Conservation (phyloP, 805 yeast genomes). For the Candida parachauliodes region DNA sequence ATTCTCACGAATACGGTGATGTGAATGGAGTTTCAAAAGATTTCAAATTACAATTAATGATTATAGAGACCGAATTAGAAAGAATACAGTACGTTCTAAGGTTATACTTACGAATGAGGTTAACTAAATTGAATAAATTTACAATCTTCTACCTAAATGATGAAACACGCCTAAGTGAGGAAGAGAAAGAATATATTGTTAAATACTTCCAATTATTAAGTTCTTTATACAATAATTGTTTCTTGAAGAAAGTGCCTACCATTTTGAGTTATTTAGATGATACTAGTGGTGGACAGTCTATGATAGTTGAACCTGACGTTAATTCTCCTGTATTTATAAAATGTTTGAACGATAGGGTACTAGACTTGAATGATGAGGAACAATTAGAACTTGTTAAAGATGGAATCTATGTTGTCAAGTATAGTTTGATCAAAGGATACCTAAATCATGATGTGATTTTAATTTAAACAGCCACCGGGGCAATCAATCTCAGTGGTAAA, state of each 20-base stretch:
- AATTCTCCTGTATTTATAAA: conserved; percentile 74
- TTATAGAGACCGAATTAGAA: conserved; percentile 90
- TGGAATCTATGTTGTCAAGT: conserved; percentile 76
- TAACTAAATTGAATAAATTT: conserved; percentile 69
- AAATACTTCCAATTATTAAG: conserved; percentile 62
- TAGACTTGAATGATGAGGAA: conserved; percentile 24
- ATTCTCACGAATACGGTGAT: conserved; percentile 72
- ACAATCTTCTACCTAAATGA: conserved; percentile 54
- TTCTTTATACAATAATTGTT: conserved; percentile 63
- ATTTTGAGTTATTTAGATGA: conserved; percentile 74
- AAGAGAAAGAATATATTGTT: conserved; percentile 66
- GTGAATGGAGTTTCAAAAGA: conserved; percentile 47
- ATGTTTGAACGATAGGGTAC: conserved; percentile 32
- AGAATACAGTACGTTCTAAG: conserved; percentile 79
- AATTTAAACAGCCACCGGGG: conserved; percentile 67
- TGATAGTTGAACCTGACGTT: conserved; percentile 79
- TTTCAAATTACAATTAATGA: conserved; percentile 72
- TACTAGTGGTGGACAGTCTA: conserved; percentile 51
- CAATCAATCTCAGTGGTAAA: conserved; percentile 66
- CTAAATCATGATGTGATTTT: conserved; percentile 36
- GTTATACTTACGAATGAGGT: conserved; percentile 73
- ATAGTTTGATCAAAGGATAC: conserved; percentile 39
- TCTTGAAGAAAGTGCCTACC: conserved; percentile 64
- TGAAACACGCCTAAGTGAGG: conserved; percentile 42
- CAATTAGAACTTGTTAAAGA: conserved; percentile 56